Percentiles rank a stretch among this genome's conserved stretches.
Evolutionary conservation across 768 basidiomycete species (phyloP).

Genomic region (Pleurotus salmoneostramineus): DNA sequence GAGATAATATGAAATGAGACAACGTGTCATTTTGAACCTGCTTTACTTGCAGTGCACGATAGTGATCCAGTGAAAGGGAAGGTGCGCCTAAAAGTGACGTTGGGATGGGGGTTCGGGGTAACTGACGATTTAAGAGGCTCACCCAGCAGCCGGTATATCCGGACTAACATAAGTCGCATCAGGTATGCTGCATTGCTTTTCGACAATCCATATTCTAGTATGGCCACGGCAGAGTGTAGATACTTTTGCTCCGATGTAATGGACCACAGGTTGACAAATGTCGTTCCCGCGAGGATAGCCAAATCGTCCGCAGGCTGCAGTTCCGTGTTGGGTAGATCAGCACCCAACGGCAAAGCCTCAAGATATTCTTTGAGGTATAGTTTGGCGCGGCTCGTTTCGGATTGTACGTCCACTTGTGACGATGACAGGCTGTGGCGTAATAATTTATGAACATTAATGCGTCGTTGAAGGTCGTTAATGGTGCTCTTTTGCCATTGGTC

Average conservation of each 20-base stretch:
- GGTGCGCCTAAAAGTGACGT: conserved; percentile 53
- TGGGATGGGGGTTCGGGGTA: not conserved
- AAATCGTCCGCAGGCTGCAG: conserved; percentile 88
- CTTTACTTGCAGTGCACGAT: conserved; percentile 72
- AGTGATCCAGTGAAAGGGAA: conserved; percentile 72
- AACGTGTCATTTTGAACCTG: conserved; percentile 89
- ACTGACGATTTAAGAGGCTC: conserved; percentile 12
- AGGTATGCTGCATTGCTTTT: conserved; percentile 80
- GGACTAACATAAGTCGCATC: conserved; percentile 70
- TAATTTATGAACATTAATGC: conserved; percentile 76
- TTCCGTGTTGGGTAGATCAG: conserved; percentile 65
- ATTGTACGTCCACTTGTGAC: conserved; percentile 49
- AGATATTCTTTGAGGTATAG: conserved; percentile 61
- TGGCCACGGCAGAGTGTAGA: conserved; percentile 57
- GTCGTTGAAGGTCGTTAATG: conserved; percentile 50
- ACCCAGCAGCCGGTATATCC: conserved; percentile 83
- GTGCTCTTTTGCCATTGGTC: conserved; percentile 33
- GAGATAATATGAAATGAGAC: conserved; percentile 76
- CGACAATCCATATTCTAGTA: conserved; percentile 69
- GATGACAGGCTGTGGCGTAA: conserved; percentile 53
- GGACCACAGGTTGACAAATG: conserved; percentile 61
- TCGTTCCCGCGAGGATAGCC: conserved; percentile 68
- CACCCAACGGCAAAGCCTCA: conserved; percentile 62
- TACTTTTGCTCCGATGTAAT: conserved; percentile 49
- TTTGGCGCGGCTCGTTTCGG: conserved; percentile 48